Conservation (phyloP, 1,139 yeast genomes). For the Protomyces gravidus region DNA sequence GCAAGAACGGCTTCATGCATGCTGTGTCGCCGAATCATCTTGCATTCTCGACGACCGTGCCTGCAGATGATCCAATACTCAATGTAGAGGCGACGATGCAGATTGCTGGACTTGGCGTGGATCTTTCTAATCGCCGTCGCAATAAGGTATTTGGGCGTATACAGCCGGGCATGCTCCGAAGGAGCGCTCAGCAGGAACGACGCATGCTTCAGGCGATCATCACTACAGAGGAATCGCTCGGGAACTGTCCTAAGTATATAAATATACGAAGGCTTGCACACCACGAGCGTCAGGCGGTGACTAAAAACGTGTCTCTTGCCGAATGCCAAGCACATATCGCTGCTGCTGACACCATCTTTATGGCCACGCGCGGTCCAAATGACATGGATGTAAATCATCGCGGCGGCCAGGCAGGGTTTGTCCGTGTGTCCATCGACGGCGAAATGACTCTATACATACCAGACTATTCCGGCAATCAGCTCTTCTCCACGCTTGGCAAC, state of each 20-base stretch:
- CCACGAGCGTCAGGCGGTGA: not conserved
- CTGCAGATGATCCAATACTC: not conserved
- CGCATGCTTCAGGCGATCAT: not conserved
- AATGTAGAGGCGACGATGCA: not conserved
- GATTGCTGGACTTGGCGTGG: not conserved
- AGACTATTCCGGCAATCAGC: not conserved
- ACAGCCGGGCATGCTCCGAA: not conserved
- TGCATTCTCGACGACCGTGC: not conserved
- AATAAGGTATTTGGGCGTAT: not conserved
- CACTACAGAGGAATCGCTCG: not conserved
- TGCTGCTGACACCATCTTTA: not conserved
- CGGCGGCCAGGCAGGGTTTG: not conserved
- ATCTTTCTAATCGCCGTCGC: not conserved
- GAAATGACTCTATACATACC: not conserved
- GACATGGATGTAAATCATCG: not conserved
- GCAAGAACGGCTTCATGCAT: not conserved
- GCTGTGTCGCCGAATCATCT: not conserved
- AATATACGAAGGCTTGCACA: not conserved
- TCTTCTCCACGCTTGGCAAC: constrained; percentile 2
- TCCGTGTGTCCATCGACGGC: not conserved
- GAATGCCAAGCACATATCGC: not conserved
- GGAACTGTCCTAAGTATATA: not conserved
- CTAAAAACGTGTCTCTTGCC: not conserved
- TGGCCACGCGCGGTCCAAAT: not conserved
- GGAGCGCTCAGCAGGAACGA: not conserved